Conservation (phyloP, 73 alveolate species). For the Paramecium pentaurelia region DNA sequence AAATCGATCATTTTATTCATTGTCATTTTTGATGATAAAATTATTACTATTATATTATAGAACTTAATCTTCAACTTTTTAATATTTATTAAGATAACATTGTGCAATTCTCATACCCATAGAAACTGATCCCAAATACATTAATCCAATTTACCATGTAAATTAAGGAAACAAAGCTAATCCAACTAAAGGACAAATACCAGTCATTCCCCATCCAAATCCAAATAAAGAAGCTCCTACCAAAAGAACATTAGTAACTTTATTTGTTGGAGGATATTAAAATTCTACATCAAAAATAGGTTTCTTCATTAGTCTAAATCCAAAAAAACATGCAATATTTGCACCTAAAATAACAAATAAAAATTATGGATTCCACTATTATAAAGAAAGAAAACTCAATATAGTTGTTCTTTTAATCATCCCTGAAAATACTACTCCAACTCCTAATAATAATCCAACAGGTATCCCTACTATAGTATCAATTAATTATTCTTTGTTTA, state of each 20-base stretch:
- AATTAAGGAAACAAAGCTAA: conserved; percentile 62
- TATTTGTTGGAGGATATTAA: conserved; percentile 70
- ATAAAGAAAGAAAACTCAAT: conserved; percentile 78
- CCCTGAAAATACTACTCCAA: conserved; percentile 90
- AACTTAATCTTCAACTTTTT: neutral
- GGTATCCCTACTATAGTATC: neutral
- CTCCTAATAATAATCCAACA: conserved; percentile 69
- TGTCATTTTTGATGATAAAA: neutral
- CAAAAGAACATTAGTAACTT: conserved; percentile 74
- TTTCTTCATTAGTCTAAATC: conserved; percentile 66
- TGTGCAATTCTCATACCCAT: conserved; percentile 2
- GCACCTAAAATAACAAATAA: conserved; percentile 89
- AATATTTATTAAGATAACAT: neutral
- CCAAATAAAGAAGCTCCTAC: conserved; percentile 95
- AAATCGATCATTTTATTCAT: neutral
- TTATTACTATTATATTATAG: neutral
- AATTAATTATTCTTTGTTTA: neutral
- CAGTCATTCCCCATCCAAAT: conserved; percentile 97
- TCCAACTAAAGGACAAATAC: conserved; percentile 97
- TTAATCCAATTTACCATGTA: conserved; percentile 22
- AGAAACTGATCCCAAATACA: conserved; percentile 38
- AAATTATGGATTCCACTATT: conserved; percentile 89
- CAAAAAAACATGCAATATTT: conserved; percentile 74
- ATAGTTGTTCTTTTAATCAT: conserved; percentile 87
- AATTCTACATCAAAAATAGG: conserved; percentile 70